Percentiles rank a stretch among this genome's conserved stretches.
Evolutionary conservation across 257 asterid species (phyloP).

Genomic region (Euphrasia confusa): DNA sequence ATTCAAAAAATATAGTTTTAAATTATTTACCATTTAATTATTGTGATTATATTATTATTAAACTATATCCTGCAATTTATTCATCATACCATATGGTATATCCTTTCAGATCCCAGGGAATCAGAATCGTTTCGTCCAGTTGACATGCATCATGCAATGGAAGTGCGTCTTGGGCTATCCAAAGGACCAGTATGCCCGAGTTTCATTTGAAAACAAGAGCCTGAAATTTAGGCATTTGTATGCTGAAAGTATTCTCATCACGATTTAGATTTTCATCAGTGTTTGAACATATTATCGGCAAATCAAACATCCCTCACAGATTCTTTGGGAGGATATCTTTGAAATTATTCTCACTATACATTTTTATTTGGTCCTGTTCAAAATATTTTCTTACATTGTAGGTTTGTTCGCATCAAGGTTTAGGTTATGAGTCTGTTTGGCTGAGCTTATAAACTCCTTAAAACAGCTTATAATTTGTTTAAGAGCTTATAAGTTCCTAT

Average conservation of each 20-base stretch:
- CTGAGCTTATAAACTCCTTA: too few relatives aligned
- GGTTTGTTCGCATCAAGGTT: not conserved
- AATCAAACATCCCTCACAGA: not conserved
- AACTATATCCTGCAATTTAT: not conserved
- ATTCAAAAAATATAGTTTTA: too few relatives aligned
- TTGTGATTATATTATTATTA: not conserved
- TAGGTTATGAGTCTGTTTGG: too few relatives aligned
- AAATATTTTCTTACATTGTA: not conserved
- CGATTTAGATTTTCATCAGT: not conserved
- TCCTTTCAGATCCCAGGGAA: constrained; percentile 81
- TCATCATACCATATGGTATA: constrained; percentile 1
- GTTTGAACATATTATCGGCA: not conserved
- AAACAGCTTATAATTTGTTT: too few relatives aligned
- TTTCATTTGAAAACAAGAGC: constrained; percentile 51
- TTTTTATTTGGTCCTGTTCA: too few relatives aligned
- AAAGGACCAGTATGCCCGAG: constrained; percentile 81
- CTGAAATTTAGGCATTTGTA: not conserved
- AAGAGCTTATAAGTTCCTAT: too few relatives aligned
- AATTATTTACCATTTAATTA: not conserved
- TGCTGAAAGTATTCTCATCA: constrained; percentile 9
- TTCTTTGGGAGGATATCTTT: too few relatives aligned
- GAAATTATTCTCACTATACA: too few relatives aligned
- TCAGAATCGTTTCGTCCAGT: constrained; percentile 64
- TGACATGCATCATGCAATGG: constrained; percentile 93
- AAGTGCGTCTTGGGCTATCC: constrained; percentile 82